A percentile compares a stretch with the other conserved stretches of the same genome.
These are phyloP conservation scores for Stromatinia cepivora DNA, from an alignment of 2,329 filamentous ascomycete genomes.

Conservation along the genomic window DNA sequence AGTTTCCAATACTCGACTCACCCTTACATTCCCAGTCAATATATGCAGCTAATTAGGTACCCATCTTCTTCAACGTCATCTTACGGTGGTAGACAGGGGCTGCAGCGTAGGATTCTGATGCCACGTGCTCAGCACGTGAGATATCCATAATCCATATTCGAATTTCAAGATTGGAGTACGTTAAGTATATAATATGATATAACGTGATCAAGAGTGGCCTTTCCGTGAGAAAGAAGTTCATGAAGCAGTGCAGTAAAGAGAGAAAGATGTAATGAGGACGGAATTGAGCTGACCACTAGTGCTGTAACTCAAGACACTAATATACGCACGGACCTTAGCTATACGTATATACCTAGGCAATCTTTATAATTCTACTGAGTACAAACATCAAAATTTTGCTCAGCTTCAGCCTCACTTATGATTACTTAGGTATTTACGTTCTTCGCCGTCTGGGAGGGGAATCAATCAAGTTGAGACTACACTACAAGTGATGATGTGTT, in stretches of 20 bases:
- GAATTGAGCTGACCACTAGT: not conserved
- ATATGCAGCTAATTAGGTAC: not conserved
- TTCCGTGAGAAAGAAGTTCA: no score
- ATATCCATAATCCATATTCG: not conserved
- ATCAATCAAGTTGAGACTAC: not conserved
- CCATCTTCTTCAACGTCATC: conserved; percentile 4
- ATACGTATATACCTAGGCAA: no score
- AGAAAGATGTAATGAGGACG: not conserved
- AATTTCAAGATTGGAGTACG: not conserved
- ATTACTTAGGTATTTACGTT: not conserved
- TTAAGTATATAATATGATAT: not conserved
- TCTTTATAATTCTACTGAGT: not conserved
- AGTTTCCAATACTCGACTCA: not conserved
- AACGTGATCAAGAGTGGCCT: no score
- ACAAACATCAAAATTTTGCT: not conserved
- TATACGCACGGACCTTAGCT: not conserved
- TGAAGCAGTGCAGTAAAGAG: not conserved
- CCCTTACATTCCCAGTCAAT: not conserved
- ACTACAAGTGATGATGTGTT: not conserved
- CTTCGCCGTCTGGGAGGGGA: not conserved
- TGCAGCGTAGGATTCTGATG: not conserved
- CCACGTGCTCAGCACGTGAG: not conserved
- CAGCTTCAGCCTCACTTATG: not conserved
- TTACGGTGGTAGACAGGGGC: not conserved
- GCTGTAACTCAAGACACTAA: not conserved